These are phyloP conservation scores for Warburgia ugandensis DNA, from an alignment of 164 flowering plant species.

Conservation along the genomic window DNA sequence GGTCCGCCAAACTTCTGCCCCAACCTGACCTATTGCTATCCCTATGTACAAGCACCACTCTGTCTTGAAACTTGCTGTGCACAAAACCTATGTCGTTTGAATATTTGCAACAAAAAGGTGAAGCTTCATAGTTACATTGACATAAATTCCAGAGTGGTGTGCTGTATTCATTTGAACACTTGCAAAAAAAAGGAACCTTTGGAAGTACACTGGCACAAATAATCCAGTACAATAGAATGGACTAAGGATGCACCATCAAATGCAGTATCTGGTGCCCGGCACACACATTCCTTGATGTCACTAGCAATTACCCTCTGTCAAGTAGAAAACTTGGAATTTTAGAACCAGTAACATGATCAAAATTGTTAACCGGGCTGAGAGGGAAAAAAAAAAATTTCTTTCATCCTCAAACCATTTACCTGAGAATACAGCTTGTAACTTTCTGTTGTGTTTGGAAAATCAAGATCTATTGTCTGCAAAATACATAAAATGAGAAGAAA, in stretches of 20 bases:
- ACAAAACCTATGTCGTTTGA: no score
- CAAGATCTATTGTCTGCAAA: slow-evolving; percentile 66
- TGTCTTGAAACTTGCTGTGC: no score
- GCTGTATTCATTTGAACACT: no score
- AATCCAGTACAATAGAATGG: neutral
- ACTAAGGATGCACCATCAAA: slow-evolving; percentile 58
- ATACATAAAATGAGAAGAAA: neutral
- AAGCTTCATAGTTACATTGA: no score
- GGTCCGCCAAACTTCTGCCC: no score
- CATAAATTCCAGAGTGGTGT: no score
- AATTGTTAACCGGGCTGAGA: neutral
- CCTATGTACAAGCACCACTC: no score
- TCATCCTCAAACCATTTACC: slow-evolving; percentile 33
- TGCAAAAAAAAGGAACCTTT: no score
- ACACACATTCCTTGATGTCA: slow-evolving; percentile 94
- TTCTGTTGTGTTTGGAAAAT: slow-evolving; percentile 89
- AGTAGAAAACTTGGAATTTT: slow-evolving; percentile 3
- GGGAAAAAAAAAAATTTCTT: slow-evolving; percentile 3
- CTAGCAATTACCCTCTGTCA: slow-evolving; percentile 76
- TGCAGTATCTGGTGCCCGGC: slow-evolving; percentile 94
- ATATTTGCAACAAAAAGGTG: no score
- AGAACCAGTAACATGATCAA: slow-evolving; percentile 1
- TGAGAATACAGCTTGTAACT: slow-evolving; percentile 84
- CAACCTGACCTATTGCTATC: no score
- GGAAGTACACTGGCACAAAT: neutral